Evolutionary conservation across 371 early-diverging fungal genomes (phyloP).

Genomic region (Rhizomucor miehei): DNA sequence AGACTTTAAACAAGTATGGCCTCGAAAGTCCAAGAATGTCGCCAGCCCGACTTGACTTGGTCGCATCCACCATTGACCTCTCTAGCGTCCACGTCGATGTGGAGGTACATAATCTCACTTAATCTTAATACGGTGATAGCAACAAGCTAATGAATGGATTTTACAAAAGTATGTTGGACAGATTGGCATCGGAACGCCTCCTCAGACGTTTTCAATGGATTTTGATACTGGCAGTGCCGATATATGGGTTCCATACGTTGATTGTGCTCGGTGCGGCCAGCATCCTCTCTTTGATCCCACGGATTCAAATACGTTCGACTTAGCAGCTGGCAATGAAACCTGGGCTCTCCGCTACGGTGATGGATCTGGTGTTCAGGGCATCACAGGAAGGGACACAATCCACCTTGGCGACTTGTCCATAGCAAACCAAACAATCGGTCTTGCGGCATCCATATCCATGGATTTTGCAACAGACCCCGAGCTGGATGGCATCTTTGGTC

Average conservation of each 20-base stretch:
- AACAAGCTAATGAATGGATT: too few relatives aligned
- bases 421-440: constrained; percentile 29
- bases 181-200: constrained; percentile 54
- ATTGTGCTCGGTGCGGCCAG: constrained; percentile 28
- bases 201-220: constrained; percentile 47
- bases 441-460: constrained; percentile 25
- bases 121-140: too few relatives aligned
- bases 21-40: constrained; percentile 13
- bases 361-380: constrained; percentile 47
- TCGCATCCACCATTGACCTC: constrained; percentile 23
- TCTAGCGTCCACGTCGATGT: constrained; percentile 34
- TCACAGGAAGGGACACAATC: constrained; percentile 38
- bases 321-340: constrained; percentile 12
- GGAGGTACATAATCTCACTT: too few relatives aligned
- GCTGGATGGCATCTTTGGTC: constrained; percentile 58
- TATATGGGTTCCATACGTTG: constrained; percentile 45
- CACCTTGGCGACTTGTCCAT: constrained; percentile 28
- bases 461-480: constrained; percentile 33
- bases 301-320: constrained; percentile 16
- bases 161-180: constrained; percentile 54
- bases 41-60: constrained; percentile 11
- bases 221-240: constrained; percentile 60
- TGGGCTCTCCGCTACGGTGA: constrained; percentile 49
- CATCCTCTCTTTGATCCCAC: constrained; percentile 26
- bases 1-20: constrained; percentile 29